Base-by-base conservation (phyloP, 2,329 filamentous ascomycete species). In the Exophiala alcalophila region DNA sequence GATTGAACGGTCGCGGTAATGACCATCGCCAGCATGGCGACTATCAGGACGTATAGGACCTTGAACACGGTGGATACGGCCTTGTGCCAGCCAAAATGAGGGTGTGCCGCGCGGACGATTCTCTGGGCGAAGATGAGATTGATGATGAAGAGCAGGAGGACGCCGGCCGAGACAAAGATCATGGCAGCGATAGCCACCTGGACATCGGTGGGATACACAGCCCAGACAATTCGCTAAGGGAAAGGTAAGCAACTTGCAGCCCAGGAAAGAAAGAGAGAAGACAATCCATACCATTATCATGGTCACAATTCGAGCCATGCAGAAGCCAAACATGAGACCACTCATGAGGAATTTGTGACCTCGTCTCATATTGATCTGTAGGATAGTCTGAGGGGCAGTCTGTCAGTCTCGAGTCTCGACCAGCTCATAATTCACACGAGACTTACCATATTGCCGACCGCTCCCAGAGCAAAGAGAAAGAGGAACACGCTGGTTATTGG, bases 121-220 rank as follows among this genome's bases (percentile, higher is more conserved):
- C 88, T 80, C 64, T 88, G 85, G 0, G 82, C 67, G 59, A 90
- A 86, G 57, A 92, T 67, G 28, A 94, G 66, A 65, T 94, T 92
- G 64, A 88, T 69, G 56, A 91, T 66, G 63, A 86, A 91, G 18
- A 94, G 68, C 5, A 94, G 64, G 23, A 94, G 61, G 11, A 89
- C 80, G 28, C 86, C 87, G 0, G 84, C 81, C 30, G 81, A 78
- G 44, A 86, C 77, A 56, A 92, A 81, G 58, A 92, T 76, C 52
- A 72, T 72, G 3, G 84, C 78, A 0, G 76, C 75, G 34, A 80
- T 75, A 2, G 68, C 73, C 4, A 81, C 58, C 7, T 55, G 58
- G 23, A 74, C 55, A 47, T 75, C 72, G 8, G 29, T 52, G 38
- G 55, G 64, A 47, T 63, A 56, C 21, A 57, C 63, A 5, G 82